Evolutionary conservation across 768 basidiomycete species (phyloP).

Genomic region (Psilocybe cubensis): DNA sequence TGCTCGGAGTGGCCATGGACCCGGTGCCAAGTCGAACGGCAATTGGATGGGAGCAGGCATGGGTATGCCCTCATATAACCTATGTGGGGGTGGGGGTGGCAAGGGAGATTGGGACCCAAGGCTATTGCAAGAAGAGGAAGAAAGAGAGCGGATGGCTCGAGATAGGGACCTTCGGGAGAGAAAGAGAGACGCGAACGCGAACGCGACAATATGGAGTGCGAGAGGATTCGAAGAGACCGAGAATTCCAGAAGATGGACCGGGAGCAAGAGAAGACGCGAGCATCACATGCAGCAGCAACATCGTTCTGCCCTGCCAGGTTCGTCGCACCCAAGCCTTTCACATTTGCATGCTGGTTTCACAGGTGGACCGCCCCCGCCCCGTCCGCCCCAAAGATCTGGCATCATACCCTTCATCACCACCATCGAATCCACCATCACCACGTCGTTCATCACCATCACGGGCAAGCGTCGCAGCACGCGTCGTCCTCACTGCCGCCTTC

Average conservation of each 20-base stretch:
- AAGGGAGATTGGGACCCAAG: conserved; percentile 28
- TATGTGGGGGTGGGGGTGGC: conserved; percentile 26
- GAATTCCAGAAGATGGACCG: conserved; percentile 25
- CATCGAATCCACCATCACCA: conserved; percentile 56
- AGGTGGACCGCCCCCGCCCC: conserved; percentile 23
- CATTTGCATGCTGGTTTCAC: conserved; percentile 15
- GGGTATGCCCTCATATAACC: conserved; percentile 23
- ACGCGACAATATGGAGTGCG: conserved; percentile 30
- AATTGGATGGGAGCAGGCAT: conserved; percentile 38
- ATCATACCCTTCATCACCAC: conserved; percentile 50
- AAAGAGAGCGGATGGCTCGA: conserved; percentile 32
- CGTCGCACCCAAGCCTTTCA: conserved; percentile 15
- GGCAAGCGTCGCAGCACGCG: conserved; percentile 28
- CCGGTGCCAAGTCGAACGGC: conserved; percentile 33
- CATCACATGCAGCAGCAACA: conserved; percentile 38
- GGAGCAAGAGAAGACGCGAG: conserved; percentile 34
- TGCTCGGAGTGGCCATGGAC: conserved; percentile 2
- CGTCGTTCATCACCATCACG: conserved; percentile 44
- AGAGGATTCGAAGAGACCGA: conserved; percentile 24
- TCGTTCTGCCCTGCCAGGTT: conserved; percentile 19
- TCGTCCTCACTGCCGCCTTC: conserved; percentile 37
- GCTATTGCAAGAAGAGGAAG: conserved; percentile 38
- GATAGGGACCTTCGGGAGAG: conserved; percentile 20
- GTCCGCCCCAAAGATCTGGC: conserved; percentile 26
- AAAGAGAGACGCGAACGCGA: conserved; percentile 27